These are phyloP conservation scores for Russula emetica DNA, from an alignment of 768 basidiomycete genomes.

Conservation along the genomic window DNA sequence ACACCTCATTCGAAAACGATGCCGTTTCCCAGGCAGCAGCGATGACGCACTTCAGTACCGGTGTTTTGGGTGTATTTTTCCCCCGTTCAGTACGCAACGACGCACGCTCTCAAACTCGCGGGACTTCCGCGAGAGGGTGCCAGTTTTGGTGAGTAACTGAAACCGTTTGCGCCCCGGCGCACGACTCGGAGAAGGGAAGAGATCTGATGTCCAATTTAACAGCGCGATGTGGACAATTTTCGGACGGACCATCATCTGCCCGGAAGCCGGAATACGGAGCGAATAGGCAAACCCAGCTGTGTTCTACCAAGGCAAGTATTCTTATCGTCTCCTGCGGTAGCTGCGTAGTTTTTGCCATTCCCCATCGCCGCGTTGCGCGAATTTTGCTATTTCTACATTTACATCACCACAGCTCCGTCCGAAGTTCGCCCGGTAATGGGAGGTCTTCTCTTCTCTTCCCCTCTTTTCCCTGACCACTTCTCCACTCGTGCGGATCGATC, in stretches of 20 bases:
- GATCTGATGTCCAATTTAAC: background rate
- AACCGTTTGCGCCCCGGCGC: background rate
- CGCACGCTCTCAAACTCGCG: background rate
- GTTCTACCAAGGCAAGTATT: background rate
- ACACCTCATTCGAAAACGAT: background rate
- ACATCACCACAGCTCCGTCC: background rate
- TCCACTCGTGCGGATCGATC: constrained; percentile 7
- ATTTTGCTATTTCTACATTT: constrained; percentile 11
- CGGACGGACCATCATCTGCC: background rate
- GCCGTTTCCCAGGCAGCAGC: background rate
- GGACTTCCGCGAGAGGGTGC: constrained; percentile 23
- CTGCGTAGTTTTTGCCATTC: constrained; percentile 26
- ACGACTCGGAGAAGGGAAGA: background rate
- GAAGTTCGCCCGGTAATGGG: background rate
- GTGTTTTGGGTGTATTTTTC: background rate
- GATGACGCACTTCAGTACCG: background rate
- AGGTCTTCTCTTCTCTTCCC: background rate
- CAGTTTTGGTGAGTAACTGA: background rate
- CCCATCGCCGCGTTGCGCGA: constrained; percentile 11
- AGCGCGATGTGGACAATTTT: background rate
- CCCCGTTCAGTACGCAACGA: background rate
- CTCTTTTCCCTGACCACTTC: background rate
- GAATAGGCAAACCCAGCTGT: background rate
- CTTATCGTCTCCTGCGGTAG: background rate
- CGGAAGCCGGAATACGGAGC: background rate